Conservation (phyloP, 1,284 basidiomycete species). For the Kalmanozyma brasiliensis region DNA sequence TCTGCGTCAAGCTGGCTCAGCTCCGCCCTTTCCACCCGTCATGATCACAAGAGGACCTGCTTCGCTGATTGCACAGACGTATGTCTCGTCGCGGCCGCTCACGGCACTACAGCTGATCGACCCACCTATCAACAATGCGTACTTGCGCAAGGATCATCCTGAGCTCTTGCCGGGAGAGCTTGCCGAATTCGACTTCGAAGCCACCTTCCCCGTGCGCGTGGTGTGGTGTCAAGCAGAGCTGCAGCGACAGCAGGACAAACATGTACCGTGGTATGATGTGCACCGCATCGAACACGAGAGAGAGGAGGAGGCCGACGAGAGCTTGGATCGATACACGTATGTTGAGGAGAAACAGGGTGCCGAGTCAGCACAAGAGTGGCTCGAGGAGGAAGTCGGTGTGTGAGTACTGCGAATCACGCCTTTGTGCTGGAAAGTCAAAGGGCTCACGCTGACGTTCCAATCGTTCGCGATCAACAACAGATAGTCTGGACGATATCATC, state of each 20-base stretch:
- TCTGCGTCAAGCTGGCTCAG: constrained; percentile 25
- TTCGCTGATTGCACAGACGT: constrained; percentile 55
- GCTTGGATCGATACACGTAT: constrained; percentile 57
- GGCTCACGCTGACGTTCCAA: too few species aligned
- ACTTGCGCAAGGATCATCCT: constrained; percentile 25
- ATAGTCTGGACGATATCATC: constrained; percentile 21
- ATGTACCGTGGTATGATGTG: constrained; percentile 58
- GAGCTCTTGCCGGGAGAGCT: constrained; percentile 34
- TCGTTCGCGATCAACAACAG: constrained; percentile 28
- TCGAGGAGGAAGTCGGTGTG: constrained; percentile 63
- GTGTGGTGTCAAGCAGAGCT: constrained; percentile 54
- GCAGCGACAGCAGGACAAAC: constrained; percentile 29
- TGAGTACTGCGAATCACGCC: constrained; percentile 25
- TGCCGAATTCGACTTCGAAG: constrained; percentile 58
- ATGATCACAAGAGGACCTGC: constrained; percentile 48
- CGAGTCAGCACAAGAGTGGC: constrained; percentile 46
- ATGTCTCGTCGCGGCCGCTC: constrained; percentile 61
- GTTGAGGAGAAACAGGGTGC: constrained; percentile 45
- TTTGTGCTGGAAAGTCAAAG: background rate
- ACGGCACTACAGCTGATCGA: constrained; percentile 58
- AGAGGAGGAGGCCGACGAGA: constrained; percentile 59
- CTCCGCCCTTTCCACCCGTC: constrained; percentile 57
- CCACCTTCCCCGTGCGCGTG: constrained; percentile 56
- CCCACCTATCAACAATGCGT: constrained; percentile 54
- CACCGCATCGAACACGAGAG: constrained; percentile 61